Evolutionary conservation across 768 basidiomycete genomes (phyloP), one percentile per base, ranked within the genome.

Genomic region (Russula earlei): DNA sequence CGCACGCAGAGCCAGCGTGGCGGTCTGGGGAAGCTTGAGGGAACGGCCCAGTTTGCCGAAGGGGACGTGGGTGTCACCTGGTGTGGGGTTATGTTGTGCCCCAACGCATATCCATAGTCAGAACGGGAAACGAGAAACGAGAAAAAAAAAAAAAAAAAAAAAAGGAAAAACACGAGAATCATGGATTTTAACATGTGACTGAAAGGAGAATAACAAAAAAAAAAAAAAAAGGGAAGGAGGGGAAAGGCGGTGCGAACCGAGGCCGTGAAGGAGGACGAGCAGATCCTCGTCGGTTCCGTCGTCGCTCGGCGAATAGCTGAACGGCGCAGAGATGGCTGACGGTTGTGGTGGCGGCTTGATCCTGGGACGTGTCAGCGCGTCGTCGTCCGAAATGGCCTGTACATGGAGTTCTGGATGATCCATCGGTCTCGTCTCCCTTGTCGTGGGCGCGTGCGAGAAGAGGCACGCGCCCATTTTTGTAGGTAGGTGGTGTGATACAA

Each of bases 221-320:
- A 36, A 5, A 11, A n/a, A 14, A 48, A 17, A 14, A 8, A 20
- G 15, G 22, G 17, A 25, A 24, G 19, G 14, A 46, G 41, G 40
- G 37, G 40, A 43, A 9, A 9, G 34, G 41, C 42, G 20, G 36
- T 17, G 67, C 78, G 54, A 60, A 90, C 91, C 91, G 24, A 94
- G 77, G 0, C 92, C 92, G 59, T 95, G 92, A 8, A 95, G 72
- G 31, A 95, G 75, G 56, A 95, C 76, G 22, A 95, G 70, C 17
- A 94, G 69, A 67, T 94, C 94, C 67, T 90, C 85, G 62, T 94
- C 90, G 9, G 81, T 85, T 42, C 89, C 89, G 67, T 93, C 89
- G 56, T 83, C 77, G 58, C 89, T 91, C 14, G 89, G 74, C 5
- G 71, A 59, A 67, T 93, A 95, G 2, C 71, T 72, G 68, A 85